Percentiles rank a stretch among this genome's conserved stretches.
phyloP scores from a whole-genome alignment of 1,139 yeast species.

The Scheffersomyces cryptocercus region DNA sequence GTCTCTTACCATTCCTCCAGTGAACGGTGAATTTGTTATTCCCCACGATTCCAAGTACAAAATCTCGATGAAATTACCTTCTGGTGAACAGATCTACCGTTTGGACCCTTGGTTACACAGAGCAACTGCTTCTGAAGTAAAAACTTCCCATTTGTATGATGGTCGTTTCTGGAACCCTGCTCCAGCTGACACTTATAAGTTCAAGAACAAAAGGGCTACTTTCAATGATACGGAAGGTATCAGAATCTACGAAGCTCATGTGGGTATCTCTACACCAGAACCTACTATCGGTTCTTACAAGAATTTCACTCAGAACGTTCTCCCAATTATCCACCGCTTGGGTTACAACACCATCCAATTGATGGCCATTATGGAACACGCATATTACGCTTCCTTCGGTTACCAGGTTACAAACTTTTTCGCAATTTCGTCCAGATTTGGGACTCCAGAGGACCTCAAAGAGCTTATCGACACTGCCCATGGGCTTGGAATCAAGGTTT shows the following conservation, averaged over 20 bases:
- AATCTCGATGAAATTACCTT: slow-evolving; percentile 62
- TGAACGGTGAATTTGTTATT: slow-evolving; percentile 62
- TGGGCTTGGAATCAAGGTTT: slow-evolving; percentile 78
- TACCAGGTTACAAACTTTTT: slow-evolving; percentile 93
- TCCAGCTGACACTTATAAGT: slow-evolving; percentile 45
- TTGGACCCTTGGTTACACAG: slow-evolving; percentile 88
- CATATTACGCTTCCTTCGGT: slow-evolving; percentile 96
- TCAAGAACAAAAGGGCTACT: slow-evolving; percentile 64
- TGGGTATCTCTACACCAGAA: slow-evolving; percentile 92
- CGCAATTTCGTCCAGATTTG: slow-evolving; percentile 86
- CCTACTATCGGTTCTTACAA: slow-evolving; percentile 81
- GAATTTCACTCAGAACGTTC: slow-evolving; percentile 75
- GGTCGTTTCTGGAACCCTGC: slow-evolving; percentile 93
- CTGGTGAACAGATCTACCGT: slow-evolving; percentile 74
- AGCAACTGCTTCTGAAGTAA: slow-evolving; percentile 66
- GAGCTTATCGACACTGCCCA: slow-evolving; percentile 92
- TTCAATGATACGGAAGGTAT: slow-evolving; percentile 46
- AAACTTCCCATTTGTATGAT: slow-evolving; percentile 51
- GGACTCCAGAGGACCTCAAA: slow-evolving; percentile 92
- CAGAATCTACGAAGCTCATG: slow-evolving; percentile 92
- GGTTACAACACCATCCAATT: slow-evolving; percentile 93
- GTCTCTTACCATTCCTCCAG: slow-evolving; percentile 55
- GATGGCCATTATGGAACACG: slow-evolving; percentile 99
- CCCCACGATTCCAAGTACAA: slow-evolving; percentile 82
- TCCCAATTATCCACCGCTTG: slow-evolving; percentile 80